Evolutionary conservation across 805 yeast genomes (phyloP).

Genomic region (Pichia manshurica): DNA sequence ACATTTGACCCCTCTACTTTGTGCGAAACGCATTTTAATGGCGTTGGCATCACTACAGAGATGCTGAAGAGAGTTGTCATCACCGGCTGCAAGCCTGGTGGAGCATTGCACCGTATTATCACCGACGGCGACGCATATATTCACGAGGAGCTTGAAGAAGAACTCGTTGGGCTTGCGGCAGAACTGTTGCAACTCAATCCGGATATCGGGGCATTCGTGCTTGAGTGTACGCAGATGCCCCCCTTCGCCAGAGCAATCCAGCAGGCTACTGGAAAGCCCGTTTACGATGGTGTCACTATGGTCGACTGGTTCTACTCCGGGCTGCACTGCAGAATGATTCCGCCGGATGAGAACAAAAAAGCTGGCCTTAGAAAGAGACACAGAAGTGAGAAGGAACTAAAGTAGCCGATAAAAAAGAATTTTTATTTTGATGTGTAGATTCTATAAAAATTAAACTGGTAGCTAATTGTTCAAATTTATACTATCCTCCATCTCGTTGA

Average conservation of each 20-base stretch:
- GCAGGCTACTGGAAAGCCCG: constrained; percentile 25
- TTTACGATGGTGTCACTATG: constrained; percentile 31
- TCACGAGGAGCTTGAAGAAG: constrained; percentile 23
- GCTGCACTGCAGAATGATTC: constrained; percentile 18
- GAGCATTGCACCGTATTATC: constrained; percentile 25
- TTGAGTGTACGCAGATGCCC: constrained; percentile 35
- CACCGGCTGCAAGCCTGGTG: constrained; percentile 20
- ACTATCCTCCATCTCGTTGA: constrained; percentile 26
- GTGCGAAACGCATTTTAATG: constrained; percentile 27
- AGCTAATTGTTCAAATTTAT: constrained; percentile 2
- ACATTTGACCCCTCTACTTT: constrained; percentile 28
- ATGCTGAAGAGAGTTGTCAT: constrained; percentile 17
- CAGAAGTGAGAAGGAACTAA: constrained; percentile 27
- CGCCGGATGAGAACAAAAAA: constrained; percentile 19
- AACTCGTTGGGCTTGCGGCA: constrained; percentile 23
- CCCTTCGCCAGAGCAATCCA: constrained; percentile 30
- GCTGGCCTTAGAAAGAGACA: constrained; percentile 23
- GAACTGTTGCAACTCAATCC: constrained; percentile 19
- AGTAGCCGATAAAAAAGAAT: too few relatives aligned
- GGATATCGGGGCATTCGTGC: constrained; percentile 27
- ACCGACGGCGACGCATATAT: constrained; percentile 24
- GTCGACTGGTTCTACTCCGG: constrained; percentile 31
- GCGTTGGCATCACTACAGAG: constrained; percentile 26
- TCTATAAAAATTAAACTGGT: neutral
- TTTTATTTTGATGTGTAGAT: neutral